These are phyloP conservation scores for Ophiocordyceps camponoti-saundersi DNA, from an alignment of 2,329 filamentous ascomycete genomes.

Conservation along the genomic window DNA sequence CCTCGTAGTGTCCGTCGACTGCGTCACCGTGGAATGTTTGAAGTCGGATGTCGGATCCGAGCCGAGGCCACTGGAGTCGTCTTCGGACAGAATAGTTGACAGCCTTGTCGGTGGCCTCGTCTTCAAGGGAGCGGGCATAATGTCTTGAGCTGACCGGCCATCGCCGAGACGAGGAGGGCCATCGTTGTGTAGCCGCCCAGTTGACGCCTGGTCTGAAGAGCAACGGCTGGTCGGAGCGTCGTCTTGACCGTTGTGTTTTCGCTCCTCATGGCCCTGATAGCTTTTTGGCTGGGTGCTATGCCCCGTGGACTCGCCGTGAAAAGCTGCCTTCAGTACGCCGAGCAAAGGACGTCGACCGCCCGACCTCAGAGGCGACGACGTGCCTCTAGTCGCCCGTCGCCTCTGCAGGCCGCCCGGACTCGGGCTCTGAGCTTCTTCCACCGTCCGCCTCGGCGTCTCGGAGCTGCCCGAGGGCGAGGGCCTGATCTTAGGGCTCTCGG, in stretches of 20 bases:
- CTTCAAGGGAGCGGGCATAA: conserved; percentile 9
- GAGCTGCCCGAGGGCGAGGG: background rate
- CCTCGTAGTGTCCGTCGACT: conserved; percentile 30
- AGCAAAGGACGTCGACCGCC: conserved; percentile 33
- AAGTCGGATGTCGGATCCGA: conserved; percentile 34
- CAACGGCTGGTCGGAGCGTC: conserved; percentile 7
- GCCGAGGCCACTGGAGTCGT: conserved; percentile 23
- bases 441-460: conserved; percentile 7
- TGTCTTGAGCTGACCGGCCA: background rate
- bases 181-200: background rate
- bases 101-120: conserved; percentile 34
- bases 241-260: conserved; percentile 10
- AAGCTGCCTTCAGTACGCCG: conserved; percentile 43
- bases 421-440: conserved; percentile 11
- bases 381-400: conserved; percentile 35
- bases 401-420: conserved; percentile 30
- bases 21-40: conserved; percentile 32
- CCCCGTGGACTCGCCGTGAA: conserved; percentile 40
- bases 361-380: conserved; percentile 30
- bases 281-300: conserved; percentile 25
- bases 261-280: conserved; percentile 31
- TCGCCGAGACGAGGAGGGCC: background rate
- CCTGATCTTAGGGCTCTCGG: conserved; percentile 2
- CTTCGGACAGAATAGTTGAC: conserved; percentile 40
- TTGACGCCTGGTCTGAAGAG: conserved; percentile 4